Conservation (phyloP, 129 eudicot genomes). For the Chrysanthemum lavandulifolium region DNA sequence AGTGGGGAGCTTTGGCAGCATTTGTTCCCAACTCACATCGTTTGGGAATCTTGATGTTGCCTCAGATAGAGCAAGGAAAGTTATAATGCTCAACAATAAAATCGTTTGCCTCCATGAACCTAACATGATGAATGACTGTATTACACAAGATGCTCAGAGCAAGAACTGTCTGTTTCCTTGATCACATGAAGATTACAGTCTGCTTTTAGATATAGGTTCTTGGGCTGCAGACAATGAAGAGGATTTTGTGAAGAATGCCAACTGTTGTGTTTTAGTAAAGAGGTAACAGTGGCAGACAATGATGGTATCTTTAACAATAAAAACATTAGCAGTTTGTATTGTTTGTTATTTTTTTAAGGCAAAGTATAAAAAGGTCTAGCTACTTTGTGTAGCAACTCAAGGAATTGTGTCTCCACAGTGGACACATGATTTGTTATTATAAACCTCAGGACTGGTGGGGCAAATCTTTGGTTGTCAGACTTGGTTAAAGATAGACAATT, state of each 20-base stretch:
- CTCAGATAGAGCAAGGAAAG: constrained; percentile 55
- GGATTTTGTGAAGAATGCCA: too few relatives aligned
- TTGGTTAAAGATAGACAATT: constrained; percentile 40
- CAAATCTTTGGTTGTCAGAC: constrained; percentile 57
- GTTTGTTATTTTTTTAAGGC: constrained; percentile 21
- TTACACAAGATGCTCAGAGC: constrained; percentile 12
- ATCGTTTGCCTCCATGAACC: constrained; percentile 45
- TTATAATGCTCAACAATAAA: constrained; percentile 43
- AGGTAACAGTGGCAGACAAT: constrained; percentile 84
- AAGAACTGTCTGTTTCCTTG: constrained; percentile 12
- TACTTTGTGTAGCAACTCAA: constrained; percentile 35
- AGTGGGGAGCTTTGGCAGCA: constrained; percentile 82
- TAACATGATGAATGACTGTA: constrained; percentile 41
- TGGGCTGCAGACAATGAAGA: constrained; percentile 56
- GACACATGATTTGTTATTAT: constrained; percentile 36
- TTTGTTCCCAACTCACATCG: constrained; percentile 58
- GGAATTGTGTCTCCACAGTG: constrained; percentile 44
- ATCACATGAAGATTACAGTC: constrained; percentile 25
- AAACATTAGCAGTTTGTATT: constrained; percentile 30
- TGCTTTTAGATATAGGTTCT: constrained; percentile 38
- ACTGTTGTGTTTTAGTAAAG: constrained; percentile 64
- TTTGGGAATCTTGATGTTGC: constrained; percentile 64
- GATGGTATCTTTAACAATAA: constrained; percentile 31
- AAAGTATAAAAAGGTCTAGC: constrained; percentile 21
- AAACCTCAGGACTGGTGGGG: constrained; percentile 25